Evolutionary conservation across 106 monocot genomes (phyloP), one percentile per base, ranked within the genome.

Genomic region (Hemerocallis citrina): DNA sequence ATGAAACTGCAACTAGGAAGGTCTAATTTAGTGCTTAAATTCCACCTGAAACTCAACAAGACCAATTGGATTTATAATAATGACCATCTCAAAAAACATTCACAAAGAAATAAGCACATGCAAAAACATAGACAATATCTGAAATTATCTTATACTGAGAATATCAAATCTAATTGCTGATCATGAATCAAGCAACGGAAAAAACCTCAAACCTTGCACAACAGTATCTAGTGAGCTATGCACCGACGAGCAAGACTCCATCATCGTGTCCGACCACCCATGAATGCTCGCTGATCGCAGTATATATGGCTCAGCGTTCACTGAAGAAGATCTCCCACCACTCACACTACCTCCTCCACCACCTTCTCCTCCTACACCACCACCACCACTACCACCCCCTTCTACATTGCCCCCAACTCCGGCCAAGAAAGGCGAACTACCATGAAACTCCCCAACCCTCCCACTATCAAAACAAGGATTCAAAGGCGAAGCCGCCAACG

Each of bases 341-440:
- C 62, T 55, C 11, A 34, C 77, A 3, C 19, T 45, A 29, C 37
- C 43, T 52, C 40, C 40, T 17, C 34, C 48, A 10, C 46, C 38
- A 14, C 65, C 49, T 24, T 48, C 65, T 33, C 51, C 65, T 10
- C 59, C 55, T 12, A 50, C 38, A 7, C 43, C 55, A 15, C 22
- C 60, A 35, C 48, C 60, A 3, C 69, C 74, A 63, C 67, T 68
- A 62, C 69, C 57, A 1, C 59, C 72, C 5, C 43, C 47, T 20
- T 86, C 78, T 8, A 75, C 51, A 36, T n/a, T n/a, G n/a, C 76
- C 44, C n/a, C 80, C 52, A 55, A 78, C 83, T 30, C 80, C 86
- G 0, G 76, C 82, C 61, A 71, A 33, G 32, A 95, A 78, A 20
- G 94, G 94, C 1, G 89, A 95, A 30, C 58, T 65, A 8, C 55